phyloP scores from a whole-genome alignment of 2,329 filamentous ascomycete genomes.

The Pestalotiopsis sp. region DNA sequence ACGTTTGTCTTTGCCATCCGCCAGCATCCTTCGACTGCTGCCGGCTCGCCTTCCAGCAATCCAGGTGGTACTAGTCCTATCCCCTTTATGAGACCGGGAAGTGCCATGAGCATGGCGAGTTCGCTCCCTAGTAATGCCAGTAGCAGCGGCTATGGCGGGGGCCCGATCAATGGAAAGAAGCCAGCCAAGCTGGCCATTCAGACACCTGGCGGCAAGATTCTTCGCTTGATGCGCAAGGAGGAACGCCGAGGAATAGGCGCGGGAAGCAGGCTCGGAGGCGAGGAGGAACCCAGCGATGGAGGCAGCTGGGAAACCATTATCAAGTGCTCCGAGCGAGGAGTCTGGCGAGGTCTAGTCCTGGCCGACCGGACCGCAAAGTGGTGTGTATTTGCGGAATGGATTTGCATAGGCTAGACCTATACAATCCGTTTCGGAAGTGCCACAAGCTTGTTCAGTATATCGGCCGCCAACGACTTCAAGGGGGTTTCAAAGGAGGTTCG shows the following conservation, averaged over 20 bases:
- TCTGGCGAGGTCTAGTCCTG: constrained; percentile 80
- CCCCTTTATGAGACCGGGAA: constrained; percentile 63
- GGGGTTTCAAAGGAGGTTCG: neutral
- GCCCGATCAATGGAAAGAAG: constrained; percentile 62
- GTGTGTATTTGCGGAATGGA: constrained; percentile 93
- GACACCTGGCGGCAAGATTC: constrained; percentile 90
- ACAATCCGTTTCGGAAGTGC: neutral
- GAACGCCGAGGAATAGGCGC: constrained; percentile 59
- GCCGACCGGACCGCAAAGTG: constrained; percentile 83
- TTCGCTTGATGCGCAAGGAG: constrained; percentile 82
- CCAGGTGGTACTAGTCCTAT: constrained; percentile 57
- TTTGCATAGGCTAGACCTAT: constrained; percentile 48
- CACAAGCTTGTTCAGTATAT: neutral
- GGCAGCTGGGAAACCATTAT: constrained; percentile 89
- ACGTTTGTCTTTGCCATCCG: constrained; percentile 97
- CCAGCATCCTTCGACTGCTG: constrained; percentile 73
- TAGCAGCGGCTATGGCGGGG: constrained; percentile 45
- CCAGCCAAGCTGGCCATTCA: constrained; percentile 96
- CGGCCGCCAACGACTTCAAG: constrained; percentile 18
- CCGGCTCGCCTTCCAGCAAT: constrained; percentile 46
- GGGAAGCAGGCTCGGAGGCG: constrained; percentile 38
- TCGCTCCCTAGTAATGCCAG: constrained; percentile 60
- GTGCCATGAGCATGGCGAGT: constrained; percentile 66
- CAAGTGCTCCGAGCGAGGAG: constrained; percentile 81
- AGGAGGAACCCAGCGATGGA: constrained; percentile 67